Evolutionary conservation across 202 grass and related monocot species (phyloP), one percentile per base, ranked within the genome.

Genomic region (Dendrocalamus latiflorus): DNA sequence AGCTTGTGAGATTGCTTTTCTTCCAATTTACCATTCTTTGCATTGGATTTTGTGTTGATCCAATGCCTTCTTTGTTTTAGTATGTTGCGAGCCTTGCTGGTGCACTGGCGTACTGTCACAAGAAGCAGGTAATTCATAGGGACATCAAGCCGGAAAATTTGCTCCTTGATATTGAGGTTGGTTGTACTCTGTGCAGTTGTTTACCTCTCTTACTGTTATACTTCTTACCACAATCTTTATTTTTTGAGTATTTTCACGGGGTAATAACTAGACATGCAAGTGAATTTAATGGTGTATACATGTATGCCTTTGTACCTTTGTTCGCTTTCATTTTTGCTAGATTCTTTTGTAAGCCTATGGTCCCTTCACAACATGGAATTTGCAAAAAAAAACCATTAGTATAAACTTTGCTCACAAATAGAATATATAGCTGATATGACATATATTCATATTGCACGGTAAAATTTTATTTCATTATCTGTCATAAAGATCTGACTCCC

Each of bases 141-240:
- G 95, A 98, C 74, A 98, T 98, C 91, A 98, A 98, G 81, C 93
- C 95, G 45, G 95, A 98, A 77, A 98, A 98, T 86, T 81, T 98
- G 61, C 79, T 98, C 56, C 89, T 98, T 13, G 95, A 98, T 85
- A 79, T 95, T 16, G 91, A 98, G 85, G 93, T 95, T 81, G 2
- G 78, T 89, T 85, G 68, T 67, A 65, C 34, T 50, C 69, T 72
- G 39, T 53, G 55, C 59, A 68, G 3, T 78, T 74, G 22, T 61
- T 42, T 34, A 9, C 21, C 64, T 73, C 42, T 60, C 42, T 34
- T 49, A 30, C 30, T 30, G 34, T 67, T 26, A 12, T 39, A 6
- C 33, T 80, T 26, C 55, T 30, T 44, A 50, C 20, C 17, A 44
- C n/a, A 57, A 58, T 72, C 8, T 55, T 56, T 72, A 3, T 15